Evolutionary conservation across 164 flowering plant genomes (phyloP).

Genomic region (Magnolia officinalis): DNA sequence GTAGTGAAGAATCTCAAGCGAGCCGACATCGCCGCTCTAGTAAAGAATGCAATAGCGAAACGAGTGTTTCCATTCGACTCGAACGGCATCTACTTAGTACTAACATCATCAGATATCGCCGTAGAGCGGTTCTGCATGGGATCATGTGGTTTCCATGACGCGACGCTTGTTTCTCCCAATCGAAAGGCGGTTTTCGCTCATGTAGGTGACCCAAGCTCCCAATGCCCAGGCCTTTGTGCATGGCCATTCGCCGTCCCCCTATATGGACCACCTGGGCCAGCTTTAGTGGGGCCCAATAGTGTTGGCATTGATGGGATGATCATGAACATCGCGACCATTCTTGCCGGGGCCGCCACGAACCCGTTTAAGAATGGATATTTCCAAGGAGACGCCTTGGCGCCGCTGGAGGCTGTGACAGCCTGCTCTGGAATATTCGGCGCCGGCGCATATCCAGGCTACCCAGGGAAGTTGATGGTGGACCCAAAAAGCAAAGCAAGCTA

Average conservation of each 20-base stretch:
- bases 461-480: slow-evolving; percentile 31
- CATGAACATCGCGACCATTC: slow-evolving; percentile 36
- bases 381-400: slow-evolving; percentile 31
- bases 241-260: slow-evolving; percentile 33
- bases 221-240: slow-evolving; percentile 39
- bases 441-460: slow-evolving; percentile 40
- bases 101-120: slow-evolving; percentile 24
- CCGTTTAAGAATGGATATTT: slow-evolving; percentile 35
- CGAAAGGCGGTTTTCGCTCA: slow-evolving; percentile 24
- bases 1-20: slow-evolving; percentile 31
- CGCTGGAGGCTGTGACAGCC: slow-evolving; percentile 39
- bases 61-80: slow-evolving; percentile 15
- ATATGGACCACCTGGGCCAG: slow-evolving; percentile 33
- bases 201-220: slow-evolving; percentile 31
- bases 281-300: slow-evolving; percentile 35
- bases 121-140: slow-evolving; percentile 36
- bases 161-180: background rate
- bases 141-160: slow-evolving; percentile 31
- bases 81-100: slow-evolving; percentile 23
- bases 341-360: slow-evolving; percentile 40
- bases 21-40: slow-evolving; percentile 16
- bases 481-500: slow-evolving; percentile 26
- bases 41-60: slow-evolving; percentile 13
- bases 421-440: slow-evolving; percentile 35
- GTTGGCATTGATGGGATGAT: slow-evolving; percentile 35